Percentiles rank a stretch among this genome's conserved stretches.
Conservation (phyloP, 192 early-diverging fungal species). For the Coemansia sp. region DNA sequence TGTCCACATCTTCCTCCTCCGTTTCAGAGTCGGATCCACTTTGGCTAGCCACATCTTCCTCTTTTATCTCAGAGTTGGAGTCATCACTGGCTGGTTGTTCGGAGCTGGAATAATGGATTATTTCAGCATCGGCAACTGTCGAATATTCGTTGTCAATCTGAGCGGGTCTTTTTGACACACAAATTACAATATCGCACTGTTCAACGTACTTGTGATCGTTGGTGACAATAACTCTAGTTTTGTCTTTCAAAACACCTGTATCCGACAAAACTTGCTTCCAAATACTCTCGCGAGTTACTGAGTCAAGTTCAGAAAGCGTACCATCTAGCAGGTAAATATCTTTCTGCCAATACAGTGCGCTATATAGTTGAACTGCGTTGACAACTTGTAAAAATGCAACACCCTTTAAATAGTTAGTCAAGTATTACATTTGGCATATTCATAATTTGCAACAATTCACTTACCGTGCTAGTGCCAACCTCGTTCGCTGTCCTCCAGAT, state of each 20-base stretch:
- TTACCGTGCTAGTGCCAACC: constrained; percentile 60
- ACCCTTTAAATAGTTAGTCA: too few species aligned
- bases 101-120: neutral
- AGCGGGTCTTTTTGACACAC: constrained; percentile 38
- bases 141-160: neutral
- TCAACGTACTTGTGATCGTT: constrained; percentile 51
- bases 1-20: too few species aligned
- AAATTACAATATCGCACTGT: constrained; percentile 48
- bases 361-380: constrained; percentile 7
- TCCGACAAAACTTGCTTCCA: constrained; percentile 62
- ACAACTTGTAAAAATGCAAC: too few species aligned
- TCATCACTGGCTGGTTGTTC: neutral
- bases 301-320: constrained; percentile 78
- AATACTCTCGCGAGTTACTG: constrained; percentile 56
- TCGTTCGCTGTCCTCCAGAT: constrained; percentile 57
- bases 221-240: constrained; percentile 57
- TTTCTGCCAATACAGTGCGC: constrained; percentile 69
- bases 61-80: neutral
- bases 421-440: too few species aligned
- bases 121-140: neutral
- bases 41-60: too few species aligned
- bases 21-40: too few species aligned
- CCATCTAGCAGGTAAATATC: constrained; percentile 82
- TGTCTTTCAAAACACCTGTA: constrained; percentile 19
- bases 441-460: neutral